Evolutionary conservation across 1,139 yeast genomes (phyloP), one percentile per base, ranked within the genome.

Genomic region (Taphrina communis): DNA sequence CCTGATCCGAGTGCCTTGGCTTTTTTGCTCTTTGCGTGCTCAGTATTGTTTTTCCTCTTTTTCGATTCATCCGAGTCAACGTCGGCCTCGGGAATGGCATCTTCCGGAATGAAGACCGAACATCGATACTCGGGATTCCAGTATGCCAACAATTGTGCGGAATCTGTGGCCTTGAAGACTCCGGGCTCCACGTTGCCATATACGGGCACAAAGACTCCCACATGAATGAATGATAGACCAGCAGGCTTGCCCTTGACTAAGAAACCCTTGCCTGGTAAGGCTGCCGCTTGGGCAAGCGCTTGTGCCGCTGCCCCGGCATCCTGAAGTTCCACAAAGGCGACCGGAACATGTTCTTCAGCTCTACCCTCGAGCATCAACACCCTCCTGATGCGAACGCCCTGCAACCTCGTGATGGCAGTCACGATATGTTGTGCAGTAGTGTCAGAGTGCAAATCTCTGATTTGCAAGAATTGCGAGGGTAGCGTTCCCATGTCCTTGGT

Each of bases 131-230:
- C 52, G 39, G 69, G 68, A 38, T 72, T 73, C 74, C 74, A 72
- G 44, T 72, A 72, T n/a, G 68, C 57, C 58, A 71, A 50, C 36
- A 66, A 25, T 41, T 66, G 69, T 9, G 58, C 62, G 36, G 72
- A 69, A 17, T 56, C 50, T 11, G 60, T 56, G 2, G 72, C 70
- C 51, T 66, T 55, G 55, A 72, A 72, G 41, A 68, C 63, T 38
- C 52, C 70, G 14, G 39, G 53, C 31, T 62, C 67, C 31, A 17
- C 52, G 3, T 70, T 53, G 39, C 48, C 59, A 36, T 72, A 70
- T 0, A 70, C 68, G 2, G 74, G 74, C 11, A 72, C 70, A 58
- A 72, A 72, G 8, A 72, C 74, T n/a, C 74, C 74, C 1, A 70
- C 70, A 53, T 72, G 74, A 17, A 72, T 71, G 52, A 62, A 72